A percentile compares a stretch with the other conserved stretches of the same genome.
These are phyloP conservation scores for Paracorniculantispora psalliotae DNA, from an alignment of 2,329 filamentous ascomycete genomes.

Conservation along the genomic window DNA sequence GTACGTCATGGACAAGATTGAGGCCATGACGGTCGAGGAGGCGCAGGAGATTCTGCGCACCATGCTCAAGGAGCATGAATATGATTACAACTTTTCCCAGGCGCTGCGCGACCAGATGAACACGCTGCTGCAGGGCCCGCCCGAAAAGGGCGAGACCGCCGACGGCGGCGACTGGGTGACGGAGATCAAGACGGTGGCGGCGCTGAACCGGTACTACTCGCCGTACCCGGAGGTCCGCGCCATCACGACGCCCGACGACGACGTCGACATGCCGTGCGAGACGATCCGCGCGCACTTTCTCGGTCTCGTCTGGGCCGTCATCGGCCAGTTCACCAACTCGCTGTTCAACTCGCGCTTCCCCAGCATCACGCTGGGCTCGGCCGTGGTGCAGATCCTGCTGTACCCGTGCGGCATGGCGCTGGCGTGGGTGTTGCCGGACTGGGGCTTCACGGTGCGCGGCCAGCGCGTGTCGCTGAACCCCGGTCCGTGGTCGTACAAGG, in stretches of 20 bases:
- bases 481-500: conserved; percentile 35
- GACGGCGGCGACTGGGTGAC: conserved; percentile 7
- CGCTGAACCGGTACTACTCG: conserved; percentile 11
- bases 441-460: conserved; percentile 13
- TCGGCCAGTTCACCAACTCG: conserved; percentile 11
- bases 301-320: conserved; percentile 9
- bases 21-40: conserved; percentile 18
- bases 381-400: conserved; percentile 6
- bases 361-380: conserved; percentile 3
- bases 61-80: conserved; percentile 20
- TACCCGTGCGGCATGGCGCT: conserved; percentile 10
- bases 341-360: conserved; percentile 14
- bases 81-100: conserved; percentile 22
- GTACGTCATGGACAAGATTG: conserved; percentile 21
- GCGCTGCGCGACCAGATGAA: conserved; percentile 17
- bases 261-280: conserved; percentile 10
- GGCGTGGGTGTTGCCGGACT: conserved; percentile 4
- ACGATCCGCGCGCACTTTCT: conserved; percentile 7
- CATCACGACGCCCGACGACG: conserved; percentile 6
- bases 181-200: conserved; percentile 12
- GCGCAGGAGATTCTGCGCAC: conserved; percentile 17
- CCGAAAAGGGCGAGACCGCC: conserved; percentile 13
- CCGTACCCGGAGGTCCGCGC: conserved; percentile 14
- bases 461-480: conserved; percentile 30
- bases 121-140: conserved; percentile 16